Conservation (phyloP, 1,139 yeast species). For the Wickerhamomyces sp. region DNA sequence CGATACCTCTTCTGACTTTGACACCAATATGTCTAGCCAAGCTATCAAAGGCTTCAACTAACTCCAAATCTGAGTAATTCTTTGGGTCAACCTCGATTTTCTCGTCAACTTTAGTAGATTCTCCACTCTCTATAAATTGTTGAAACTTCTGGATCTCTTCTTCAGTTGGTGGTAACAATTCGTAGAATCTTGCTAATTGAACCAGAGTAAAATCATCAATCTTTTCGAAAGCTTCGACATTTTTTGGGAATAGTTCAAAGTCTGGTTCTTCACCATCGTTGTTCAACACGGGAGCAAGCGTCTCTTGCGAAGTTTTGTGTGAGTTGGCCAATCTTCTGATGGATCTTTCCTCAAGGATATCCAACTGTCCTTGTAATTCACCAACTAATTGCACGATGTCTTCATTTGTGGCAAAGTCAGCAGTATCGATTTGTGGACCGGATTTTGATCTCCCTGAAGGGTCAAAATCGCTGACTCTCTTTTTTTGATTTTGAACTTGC, state of each 20-base stretch:
- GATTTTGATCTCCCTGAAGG: slow-evolving; percentile 14
- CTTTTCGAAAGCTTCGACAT: slow-evolving; percentile 46
- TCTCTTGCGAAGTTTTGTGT: slow-evolving; percentile 34
- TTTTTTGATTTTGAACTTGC: slow-evolving; percentile 47
- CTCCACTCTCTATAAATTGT: slow-evolving; percentile 41
- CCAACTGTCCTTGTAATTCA: slow-evolving; percentile 84
- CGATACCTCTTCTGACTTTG: slow-evolving; percentile 43
- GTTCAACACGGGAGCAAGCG: slow-evolving; percentile 53
- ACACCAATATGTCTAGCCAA: slow-evolving; percentile 69
- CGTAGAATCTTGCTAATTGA: slow-evolving; percentile 64
- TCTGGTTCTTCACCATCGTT: slow-evolving; percentile 70
- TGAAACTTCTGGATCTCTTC: slow-evolving; percentile 44
- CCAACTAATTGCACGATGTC: slow-evolving; percentile 83
- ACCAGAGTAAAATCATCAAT: slow-evolving; percentile 43
- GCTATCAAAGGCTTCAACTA: slow-evolving; percentile 52
- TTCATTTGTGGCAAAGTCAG: slow-evolving; percentile 70
- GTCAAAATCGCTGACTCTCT: slow-evolving; percentile 26
- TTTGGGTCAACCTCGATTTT: slow-evolving; percentile 9
- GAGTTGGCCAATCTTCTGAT: slow-evolving; percentile 54
- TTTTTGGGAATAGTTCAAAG: slow-evolving; percentile 51
- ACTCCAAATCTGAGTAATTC: slow-evolving; percentile 37
- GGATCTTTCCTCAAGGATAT: slow-evolving; percentile 60
- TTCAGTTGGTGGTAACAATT: slow-evolving; percentile 48
- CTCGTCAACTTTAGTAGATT: slow-evolving; percentile 30
- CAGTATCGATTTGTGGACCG: slow-evolving; percentile 35